Evolutionary conservation across 2,329 filamentous ascomycete genomes (phyloP), one percentile per base, ranked within the genome.

Genomic region (Phyllosticta citribraziliensis): DNA sequence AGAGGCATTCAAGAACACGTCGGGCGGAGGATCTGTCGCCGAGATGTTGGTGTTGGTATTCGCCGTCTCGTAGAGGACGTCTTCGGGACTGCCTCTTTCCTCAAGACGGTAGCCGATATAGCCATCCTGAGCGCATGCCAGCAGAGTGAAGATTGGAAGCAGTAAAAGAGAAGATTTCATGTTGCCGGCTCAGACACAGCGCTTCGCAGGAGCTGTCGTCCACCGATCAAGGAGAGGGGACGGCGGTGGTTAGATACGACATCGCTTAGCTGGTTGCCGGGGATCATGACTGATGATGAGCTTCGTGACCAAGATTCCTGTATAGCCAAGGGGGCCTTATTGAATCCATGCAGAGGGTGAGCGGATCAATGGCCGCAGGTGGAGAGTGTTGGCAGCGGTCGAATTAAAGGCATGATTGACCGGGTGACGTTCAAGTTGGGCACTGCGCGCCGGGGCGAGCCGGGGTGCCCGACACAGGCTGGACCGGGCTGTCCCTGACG

Each of bases 1-100:
- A 1, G 77, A 79, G 9, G 83, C 83, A 65, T 85, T 85, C 58
- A 86, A 78, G 64, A 80, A 83, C 19, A 85, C 82, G 65, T 86
- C 83, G 2, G 83, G 83, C 54, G 78, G 75, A 0, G 76, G 72
- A 22, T 74, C 69, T 0, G 78, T 74, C 1, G 73, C 67, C 6
- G 74, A 75, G 20, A 78, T 66, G 55, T 77, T 78, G 1, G 73
- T 67, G 4, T 71, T 69, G 0, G 81, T 84, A 65, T 76, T 75
- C 52, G 74, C 78, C 0, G 82, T 85, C 65, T 82, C 80, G 70
- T 84, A 84, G 53, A 78, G 69, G 14, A 77, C 75, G 2, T 80
- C 78, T 25, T 79, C 74, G 6, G 78, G 76, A 66, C 83, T 79
- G 56, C 79, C 79, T 35, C 77, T 75, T 58, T 80, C 73, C 33